phyloP scores from a whole-genome alignment of 805 yeast genomes.

The Monosporozyma aerobia region DNA sequence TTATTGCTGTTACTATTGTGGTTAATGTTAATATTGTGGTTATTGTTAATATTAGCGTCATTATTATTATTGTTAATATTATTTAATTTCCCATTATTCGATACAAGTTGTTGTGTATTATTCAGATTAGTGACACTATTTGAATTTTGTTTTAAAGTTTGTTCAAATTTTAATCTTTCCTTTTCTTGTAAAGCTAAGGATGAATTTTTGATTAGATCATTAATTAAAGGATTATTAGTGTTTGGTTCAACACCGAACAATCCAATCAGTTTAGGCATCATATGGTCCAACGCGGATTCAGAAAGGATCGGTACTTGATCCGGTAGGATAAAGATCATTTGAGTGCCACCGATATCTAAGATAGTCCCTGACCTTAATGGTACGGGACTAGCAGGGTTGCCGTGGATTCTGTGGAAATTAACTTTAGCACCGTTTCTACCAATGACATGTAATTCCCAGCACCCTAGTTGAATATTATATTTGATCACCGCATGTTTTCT shows the following conservation, averaged over 20 bases:
- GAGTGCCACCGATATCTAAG: slow-evolving; percentile 92
- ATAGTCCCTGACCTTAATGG: slow-evolving; percentile 79
- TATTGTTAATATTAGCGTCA: slow-evolving; percentile 7
- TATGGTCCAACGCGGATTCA: slow-evolving; percentile 25
- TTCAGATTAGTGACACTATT: slow-evolving; percentile 1
- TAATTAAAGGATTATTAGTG: slow-evolving; percentile 15
- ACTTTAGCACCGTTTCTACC: slow-evolving; percentile 94
- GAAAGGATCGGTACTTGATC: slow-evolving; percentile 71
- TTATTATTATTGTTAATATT: neutral
- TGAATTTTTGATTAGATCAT: slow-evolving; percentile 19
- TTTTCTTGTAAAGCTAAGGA: slow-evolving; percentile 9
- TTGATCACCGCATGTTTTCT: slow-evolving; percentile 80
- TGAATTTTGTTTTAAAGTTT: slow-evolving; percentile 3
- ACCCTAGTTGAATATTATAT: slow-evolving; percentile 62
- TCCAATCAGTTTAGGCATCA: slow-evolving; percentile 27
- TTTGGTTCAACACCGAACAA: slow-evolving; percentile 16
- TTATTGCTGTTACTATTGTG: neutral
- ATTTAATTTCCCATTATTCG: too few species aligned
- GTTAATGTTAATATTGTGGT: neutral
- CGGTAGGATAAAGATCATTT: slow-evolving; percentile 97
- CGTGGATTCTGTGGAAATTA: slow-evolving; percentile 45
- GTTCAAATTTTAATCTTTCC: slow-evolving; percentile 4
- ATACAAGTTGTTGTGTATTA: neutral
- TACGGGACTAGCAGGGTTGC: slow-evolving; percentile 41
- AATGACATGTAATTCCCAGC: slow-evolving; percentile 75